A percentile compares a stretch with the other conserved stretches of the same genome.
Evolutionary conservation across 176 grass and related monocot species (phyloP).

Genomic region (Juncus effusus): DNA sequence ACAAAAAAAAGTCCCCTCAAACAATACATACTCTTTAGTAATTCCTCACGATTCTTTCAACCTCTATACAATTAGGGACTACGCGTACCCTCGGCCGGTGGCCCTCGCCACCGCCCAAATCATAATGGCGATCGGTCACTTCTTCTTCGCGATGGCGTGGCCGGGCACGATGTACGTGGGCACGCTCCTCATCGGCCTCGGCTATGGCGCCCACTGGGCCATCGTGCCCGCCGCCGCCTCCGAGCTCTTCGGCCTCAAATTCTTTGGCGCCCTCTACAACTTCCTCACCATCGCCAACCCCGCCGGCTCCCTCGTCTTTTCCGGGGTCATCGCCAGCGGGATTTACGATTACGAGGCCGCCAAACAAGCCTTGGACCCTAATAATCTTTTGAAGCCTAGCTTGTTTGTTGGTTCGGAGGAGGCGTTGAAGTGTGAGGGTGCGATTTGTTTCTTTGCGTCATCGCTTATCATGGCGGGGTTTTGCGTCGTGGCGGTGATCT

Average conservation of each 20-base stretch:
- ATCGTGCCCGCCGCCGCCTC: constrained; percentile 43
- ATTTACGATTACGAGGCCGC: constrained; percentile 81
- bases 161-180: constrained; percentile 40
- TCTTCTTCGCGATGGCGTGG: constrained; percentile 73
- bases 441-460: constrained; percentile 79
- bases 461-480: constrained; percentile 84
- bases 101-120: constrained; percentile 68
- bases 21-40: too few relatives aligned
- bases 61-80: too few relatives aligned
- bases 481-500: constrained; percentile 52
- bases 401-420: constrained; percentile 28
- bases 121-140: constrained; percentile 72
- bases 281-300: constrained; percentile 61
- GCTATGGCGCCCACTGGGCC: constrained; percentile 44
- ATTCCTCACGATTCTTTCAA: too few relatives aligned
- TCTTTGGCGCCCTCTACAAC: constrained; percentile 40
- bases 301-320: constrained; percentile 81
- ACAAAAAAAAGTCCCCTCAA: too few relatives aligned
- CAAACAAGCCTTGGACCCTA: constrained; percentile 46
- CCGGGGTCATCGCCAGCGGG: constrained; percentile 80
- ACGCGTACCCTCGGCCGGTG: constrained; percentile 70
- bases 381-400: constrained; percentile 28
- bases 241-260: constrained; percentile 63
- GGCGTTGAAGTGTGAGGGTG: constrained; percentile 53
- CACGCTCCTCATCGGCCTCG: constrained; percentile 43